Conservation (phyloP, 2,329 filamentous ascomycete genomes). For the Pyricularia grisea region DNA sequence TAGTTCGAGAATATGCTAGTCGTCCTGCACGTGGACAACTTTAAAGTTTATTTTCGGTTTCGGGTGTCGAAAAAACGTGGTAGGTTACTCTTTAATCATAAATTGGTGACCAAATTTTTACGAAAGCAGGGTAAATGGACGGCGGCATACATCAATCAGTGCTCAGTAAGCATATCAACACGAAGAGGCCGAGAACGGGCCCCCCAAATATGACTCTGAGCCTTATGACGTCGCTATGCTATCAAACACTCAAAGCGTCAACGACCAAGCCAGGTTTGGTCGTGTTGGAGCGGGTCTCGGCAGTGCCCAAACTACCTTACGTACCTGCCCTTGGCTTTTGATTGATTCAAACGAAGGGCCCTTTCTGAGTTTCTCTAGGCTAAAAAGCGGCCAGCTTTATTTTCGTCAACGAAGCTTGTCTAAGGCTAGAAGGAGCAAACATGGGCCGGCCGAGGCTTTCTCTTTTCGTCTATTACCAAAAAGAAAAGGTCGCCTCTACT, state of each 20-base stretch:
- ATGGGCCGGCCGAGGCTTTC: too few relatives aligned
- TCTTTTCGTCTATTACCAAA: too few relatives aligned
- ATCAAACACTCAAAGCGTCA: neutral
- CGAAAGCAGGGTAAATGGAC: neutral
- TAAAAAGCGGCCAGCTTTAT: too few relatives aligned
- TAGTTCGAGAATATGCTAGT: neutral
- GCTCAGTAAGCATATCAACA: neutral
- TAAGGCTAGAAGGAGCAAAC: neutral
- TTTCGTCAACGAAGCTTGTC: neutral
- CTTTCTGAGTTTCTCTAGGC: too few relatives aligned
- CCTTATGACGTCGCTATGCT: neutral
- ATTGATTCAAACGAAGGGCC: too few relatives aligned
- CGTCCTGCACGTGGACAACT: neutral
- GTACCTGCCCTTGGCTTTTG: neutral
- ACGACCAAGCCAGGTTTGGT: neutral
- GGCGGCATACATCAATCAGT: neutral
- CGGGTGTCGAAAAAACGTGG: neutral
- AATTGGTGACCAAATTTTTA: neutral
- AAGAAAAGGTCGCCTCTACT: neutral
- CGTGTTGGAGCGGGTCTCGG: neutral
- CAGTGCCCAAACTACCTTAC: neutral
- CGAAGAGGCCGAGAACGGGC: neutral
- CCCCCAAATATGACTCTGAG: neutral
- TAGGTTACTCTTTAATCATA: neutral
- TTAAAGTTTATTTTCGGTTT: neutral